Percentiles rank a stretch among this genome's conserved stretches.
These are phyloP conservation scores for Pichia inconspicua DNA, from an alignment of 1,139 yeast species.

Conservation along the genomic window DNA sequence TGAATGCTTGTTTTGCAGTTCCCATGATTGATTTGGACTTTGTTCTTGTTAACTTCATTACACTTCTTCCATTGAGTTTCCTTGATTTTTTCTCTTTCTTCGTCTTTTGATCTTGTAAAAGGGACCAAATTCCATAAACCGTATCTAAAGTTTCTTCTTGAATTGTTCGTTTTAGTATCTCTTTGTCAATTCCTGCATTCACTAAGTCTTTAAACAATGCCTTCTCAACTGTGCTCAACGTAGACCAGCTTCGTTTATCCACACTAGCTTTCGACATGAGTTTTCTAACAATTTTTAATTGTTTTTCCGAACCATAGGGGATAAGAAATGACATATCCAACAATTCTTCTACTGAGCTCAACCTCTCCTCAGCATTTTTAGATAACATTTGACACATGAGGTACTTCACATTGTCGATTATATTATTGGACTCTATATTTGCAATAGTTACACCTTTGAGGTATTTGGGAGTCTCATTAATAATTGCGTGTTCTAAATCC, in stretches of 20 bases:
- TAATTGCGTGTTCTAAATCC: conserved; percentile 52
- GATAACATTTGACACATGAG: conserved; percentile 43
- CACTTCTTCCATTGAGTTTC: conserved; percentile 42
- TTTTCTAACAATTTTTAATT: conserved; percentile 34
- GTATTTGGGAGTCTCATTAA: conserved; percentile 58
- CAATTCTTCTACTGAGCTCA: conserved; percentile 48
- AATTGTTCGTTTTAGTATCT: conserved; percentile 55
- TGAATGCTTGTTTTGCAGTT: conserved; percentile 16
- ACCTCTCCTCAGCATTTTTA: conserved; percentile 63
- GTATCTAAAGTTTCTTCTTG: conserved; percentile 61
- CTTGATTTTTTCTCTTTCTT: conserved; percentile 37
- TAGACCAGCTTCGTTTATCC: conserved; percentile 30
- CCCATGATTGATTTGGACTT: conserved; percentile 22
- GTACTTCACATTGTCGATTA: conserved; percentile 5
- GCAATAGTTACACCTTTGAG: conserved; percentile 26
- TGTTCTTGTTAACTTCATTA: conserved; percentile 29
- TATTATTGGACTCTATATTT: conserved; percentile 1
- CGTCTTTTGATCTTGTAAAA: conserved; percentile 51
- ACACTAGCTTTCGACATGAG: conserved; percentile 30
- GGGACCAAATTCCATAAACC: conserved; percentile 77
- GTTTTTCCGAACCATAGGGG: conserved; percentile 34
- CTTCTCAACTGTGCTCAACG: conserved; percentile 40
- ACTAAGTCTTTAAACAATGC: conserved; percentile 56
- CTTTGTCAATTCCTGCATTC: conserved; percentile 60
- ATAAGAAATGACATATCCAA: conserved; percentile 57